Evolutionary conservation across 2,329 filamentous ascomycete genomes (phyloP).

Genomic region (Curvularia hawaiiensis): DNA sequence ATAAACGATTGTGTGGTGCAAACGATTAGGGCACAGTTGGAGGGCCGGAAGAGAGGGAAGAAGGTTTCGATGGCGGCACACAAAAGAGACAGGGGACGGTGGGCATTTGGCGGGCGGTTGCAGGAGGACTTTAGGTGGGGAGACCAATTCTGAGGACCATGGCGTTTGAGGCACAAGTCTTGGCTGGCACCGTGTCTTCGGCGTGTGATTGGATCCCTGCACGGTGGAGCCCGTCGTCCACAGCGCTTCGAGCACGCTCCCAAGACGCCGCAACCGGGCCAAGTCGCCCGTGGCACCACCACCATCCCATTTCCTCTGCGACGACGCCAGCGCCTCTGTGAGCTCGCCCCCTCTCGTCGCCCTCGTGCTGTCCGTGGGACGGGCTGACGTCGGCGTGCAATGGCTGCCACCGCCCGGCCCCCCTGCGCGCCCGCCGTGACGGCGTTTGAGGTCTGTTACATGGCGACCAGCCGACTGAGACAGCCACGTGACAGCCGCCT

Average conservation of each 20-base stretch:
- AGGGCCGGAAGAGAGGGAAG: conserved; percentile 27
- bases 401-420: conserved; percentile 10
- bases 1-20: conserved; percentile 28
- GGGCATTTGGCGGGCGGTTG: conserved; percentile 45
- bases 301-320: conserved; percentile 22
- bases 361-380: neutral
- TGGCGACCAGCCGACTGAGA: conserved; percentile 41
- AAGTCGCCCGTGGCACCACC: conserved; percentile 33
- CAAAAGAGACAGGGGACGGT: conserved; percentile 37
- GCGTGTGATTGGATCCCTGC: conserved; percentile 41
- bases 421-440: conserved; percentile 23
- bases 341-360: neutral
- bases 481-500: conserved; percentile 41
- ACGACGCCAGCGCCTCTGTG: neutral
- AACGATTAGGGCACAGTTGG: conserved; percentile 31
- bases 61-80: conserved; percentile 36
- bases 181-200: conserved; percentile 33
- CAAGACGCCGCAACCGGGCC: conserved; percentile 32
- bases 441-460: conserved; percentile 48
- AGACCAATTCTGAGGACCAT: conserved; percentile 45
- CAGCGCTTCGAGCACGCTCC: conserved; percentile 36
- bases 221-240: conserved; percentile 36
- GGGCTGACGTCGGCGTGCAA: neutral
- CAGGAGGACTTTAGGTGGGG: conserved; percentile 43
- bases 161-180: conserved; percentile 42